A percentile compares a stretch with the other conserved stretches of the same genome.
phyloP scores from a whole-genome alignment of 495 filamentous ascomycete genomes.

The Immersiella caudata region DNA sequence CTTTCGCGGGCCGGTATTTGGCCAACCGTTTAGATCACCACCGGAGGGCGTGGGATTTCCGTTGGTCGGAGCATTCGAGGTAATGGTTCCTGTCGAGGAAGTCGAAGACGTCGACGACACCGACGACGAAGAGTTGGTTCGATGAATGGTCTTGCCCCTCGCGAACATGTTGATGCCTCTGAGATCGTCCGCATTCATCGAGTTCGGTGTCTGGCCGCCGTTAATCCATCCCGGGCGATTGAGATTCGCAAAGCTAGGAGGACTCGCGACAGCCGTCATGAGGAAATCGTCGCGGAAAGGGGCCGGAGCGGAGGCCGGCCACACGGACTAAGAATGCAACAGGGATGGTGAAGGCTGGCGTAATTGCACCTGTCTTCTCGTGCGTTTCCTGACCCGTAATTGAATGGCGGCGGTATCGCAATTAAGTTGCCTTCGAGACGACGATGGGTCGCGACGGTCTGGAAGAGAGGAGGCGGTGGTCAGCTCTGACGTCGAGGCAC shows the following conservation, averaged over 20 bases:
- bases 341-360: background rate
- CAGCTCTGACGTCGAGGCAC: slow-evolving; percentile 29
- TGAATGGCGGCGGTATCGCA: slow-evolving; percentile 4
- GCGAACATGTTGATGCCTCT: slow-evolving; percentile 75
- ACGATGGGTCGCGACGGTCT: slow-evolving; percentile 24
- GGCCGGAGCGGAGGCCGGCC: slow-evolving; percentile 28
- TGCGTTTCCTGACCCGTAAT: slow-evolving; percentile 21
- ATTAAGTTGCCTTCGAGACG: slow-evolving; percentile 23
- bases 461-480: slow-evolving; percentile 25
- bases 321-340: slow-evolving; percentile 44
- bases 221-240: slow-evolving; percentile 70
- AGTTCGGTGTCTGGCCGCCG: slow-evolving; percentile 73
- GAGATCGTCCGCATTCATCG: slow-evolving; percentile 84
- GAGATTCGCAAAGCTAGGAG: slow-evolving; percentile 78
- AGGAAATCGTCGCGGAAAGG: slow-evolving; percentile 32
- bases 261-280: slow-evolving; percentile 98
- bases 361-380: slow-evolving; percentile 9
- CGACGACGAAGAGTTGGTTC: slow-evolving; percentile 87
- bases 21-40: slow-evolving; percentile 51
- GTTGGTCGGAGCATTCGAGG: slow-evolving; percentile 37
- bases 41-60: slow-evolving; percentile 41
- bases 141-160: slow-evolving; percentile 80
- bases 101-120: slow-evolving; percentile 69
- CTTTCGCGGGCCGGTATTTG: slow-evolving; percentile 62
- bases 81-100: slow-evolving; percentile 63